These are phyloP conservation scores for Truncatella angustata DNA, from an alignment of 2,329 filamentous ascomycete species.

Conservation along the genomic window DNA sequence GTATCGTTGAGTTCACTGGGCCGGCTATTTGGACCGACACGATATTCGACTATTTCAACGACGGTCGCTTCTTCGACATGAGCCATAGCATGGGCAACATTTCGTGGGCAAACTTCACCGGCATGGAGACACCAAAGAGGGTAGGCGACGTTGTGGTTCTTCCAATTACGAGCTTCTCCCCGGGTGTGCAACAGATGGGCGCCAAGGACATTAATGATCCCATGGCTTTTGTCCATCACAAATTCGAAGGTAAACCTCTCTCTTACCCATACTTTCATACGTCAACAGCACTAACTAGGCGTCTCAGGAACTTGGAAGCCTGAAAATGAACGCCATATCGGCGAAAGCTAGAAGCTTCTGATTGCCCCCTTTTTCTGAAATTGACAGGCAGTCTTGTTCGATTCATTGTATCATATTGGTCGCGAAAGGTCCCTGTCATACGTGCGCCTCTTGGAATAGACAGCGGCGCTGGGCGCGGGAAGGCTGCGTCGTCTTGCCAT, in stretches of 20 bases:
- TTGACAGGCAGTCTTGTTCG: not conserved
- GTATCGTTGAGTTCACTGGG: constrained; percentile 90
- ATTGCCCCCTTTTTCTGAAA: constrained; percentile 16
- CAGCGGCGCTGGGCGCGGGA: not conserved
- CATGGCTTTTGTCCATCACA: constrained; percentile 96
- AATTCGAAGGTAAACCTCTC: constrained; percentile 78
- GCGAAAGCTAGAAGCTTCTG: constrained; percentile 37
- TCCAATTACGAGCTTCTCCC: constrained; percentile 96
- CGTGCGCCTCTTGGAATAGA: not conserved
- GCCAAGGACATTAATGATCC: constrained; percentile 85
- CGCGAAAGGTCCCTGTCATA: not conserved
- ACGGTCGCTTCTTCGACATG: constrained; percentile 84
- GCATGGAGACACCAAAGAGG: constrained; percentile 78
- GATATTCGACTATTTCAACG: constrained; percentile 92
- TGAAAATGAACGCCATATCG: constrained; percentile 68
- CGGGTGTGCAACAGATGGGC: constrained; percentile 90
- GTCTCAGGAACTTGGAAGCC: constrained; percentile 71
- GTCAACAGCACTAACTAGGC: not conserved
- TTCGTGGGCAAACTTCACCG: constrained; percentile 85
- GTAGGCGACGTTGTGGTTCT: constrained; percentile 91
- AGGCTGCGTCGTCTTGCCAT: not conserved
- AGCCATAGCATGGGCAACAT: constrained; percentile 68
- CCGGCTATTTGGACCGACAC: constrained; percentile 93
- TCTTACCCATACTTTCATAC: not conserved
- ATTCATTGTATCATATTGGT: not conserved